Evolutionary conservation across 495 filamentous ascomycete genomes (phyloP), one percentile per base, ranked within the genome.

Genomic region (Glonium stellatum): DNA sequence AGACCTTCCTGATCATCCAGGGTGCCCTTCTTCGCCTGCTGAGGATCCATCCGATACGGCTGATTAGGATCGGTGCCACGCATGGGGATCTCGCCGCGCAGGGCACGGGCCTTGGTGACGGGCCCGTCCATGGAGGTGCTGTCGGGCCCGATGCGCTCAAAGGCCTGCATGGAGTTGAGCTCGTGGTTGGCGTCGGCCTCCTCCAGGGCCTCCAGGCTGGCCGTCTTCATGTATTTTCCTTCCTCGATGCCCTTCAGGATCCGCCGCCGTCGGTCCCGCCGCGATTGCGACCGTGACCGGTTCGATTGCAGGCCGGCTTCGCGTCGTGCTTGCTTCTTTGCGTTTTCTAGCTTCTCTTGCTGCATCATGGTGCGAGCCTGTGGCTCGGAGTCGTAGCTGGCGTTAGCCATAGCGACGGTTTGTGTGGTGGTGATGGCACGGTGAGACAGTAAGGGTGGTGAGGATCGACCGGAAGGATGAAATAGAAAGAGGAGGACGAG

Each of bases 81-180:
- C 69, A 77, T 73, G 2, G 76, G 75, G 27, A 76, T 73, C 68
- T 77, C 75, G 5, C 77, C 77, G 50, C 77, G 60, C 70, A 71
- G 69, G 25, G 76, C 75, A 12, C 76, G 64, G 10, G 76, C 71
- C 37, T 74, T 66, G 15, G 77, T 78, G 6, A 79, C 77, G 1
- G 77, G 75, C 0, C 76, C 77, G 57, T 78, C 71, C 77, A 78
- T 78, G 60, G 69, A 73, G 12, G 77, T 79, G 47, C 65, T 68
- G 62, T 78, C 76, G 4, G 75, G 72, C 12, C 76, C 74, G 50
- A 78, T 77, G 37, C 73, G 73, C 63, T 77, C 73, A 57, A 80
- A 82, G 2, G 73, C 73, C 60, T 79, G 75, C 73, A 82, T 77
- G 53, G 52, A 42, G 15, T 66, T 57, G 41, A 72, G 49, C 58